Evolutionary conservation across 208 protist species (phyloP).

Genomic region (Leishmania martiniquensis): DNA sequence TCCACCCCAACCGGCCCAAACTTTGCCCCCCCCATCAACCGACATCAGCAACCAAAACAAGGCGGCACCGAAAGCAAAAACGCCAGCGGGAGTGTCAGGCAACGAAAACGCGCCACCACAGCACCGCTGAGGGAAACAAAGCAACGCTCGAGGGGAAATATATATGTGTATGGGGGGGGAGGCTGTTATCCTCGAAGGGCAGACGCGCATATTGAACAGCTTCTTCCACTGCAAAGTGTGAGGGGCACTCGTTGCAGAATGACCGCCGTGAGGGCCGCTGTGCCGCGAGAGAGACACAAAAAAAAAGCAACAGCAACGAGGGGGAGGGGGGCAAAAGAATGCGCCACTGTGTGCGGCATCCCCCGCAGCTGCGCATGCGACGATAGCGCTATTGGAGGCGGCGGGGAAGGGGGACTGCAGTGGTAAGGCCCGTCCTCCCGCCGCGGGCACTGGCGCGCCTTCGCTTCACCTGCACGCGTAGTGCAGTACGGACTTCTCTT

Average conservation of each 20-base stretch:
- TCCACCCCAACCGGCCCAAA: too few relatives aligned
- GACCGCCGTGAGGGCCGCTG: too few relatives aligned
- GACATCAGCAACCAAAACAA: not conserved
- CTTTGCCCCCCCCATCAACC: not conserved
- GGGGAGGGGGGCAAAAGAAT: slow-evolving; percentile 6
- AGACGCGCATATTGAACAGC: too few relatives aligned
- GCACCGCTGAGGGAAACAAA: too few relatives aligned
- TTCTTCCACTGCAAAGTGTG: too few relatives aligned
- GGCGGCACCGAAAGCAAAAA: not conserved
- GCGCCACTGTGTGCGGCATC: not conserved
- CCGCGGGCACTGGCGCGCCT: not conserved
- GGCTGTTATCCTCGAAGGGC: too few relatives aligned
- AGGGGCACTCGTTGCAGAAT: too few relatives aligned
- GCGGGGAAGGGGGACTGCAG: not conserved
- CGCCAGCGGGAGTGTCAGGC: not conserved
- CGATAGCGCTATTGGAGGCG: not conserved
- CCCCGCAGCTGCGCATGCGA: not conserved
- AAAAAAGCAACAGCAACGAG: slow-evolving; percentile 3
- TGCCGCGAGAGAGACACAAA: too few relatives aligned
- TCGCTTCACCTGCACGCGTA: not conserved
- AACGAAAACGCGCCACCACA: not conserved
- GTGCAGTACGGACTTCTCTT: not conserved
- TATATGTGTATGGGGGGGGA: too few relatives aligned
- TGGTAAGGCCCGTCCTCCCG: not conserved
- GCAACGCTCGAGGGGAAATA: too few relatives aligned